Percentiles rank a stretch among this genome's conserved stretches.
These are phyloP conservation scores for Saitozyma sp. DNA, from an alignment of 768 basidiomycete genomes.

Conservation along the genomic window DNA sequence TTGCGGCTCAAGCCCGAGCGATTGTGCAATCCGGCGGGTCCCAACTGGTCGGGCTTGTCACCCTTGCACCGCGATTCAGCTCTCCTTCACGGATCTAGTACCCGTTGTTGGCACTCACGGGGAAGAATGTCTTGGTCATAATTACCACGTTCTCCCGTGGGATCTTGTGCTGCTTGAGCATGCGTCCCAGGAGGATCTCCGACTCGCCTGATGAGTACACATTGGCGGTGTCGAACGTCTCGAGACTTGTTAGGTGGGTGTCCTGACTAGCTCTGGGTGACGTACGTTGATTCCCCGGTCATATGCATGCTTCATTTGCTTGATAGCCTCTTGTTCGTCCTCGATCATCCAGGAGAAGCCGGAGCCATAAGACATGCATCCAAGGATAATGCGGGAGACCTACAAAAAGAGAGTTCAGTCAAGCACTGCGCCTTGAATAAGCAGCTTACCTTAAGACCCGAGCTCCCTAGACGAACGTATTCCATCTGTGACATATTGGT, in stretches of 20 bases:
- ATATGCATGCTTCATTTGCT: conserved; percentile 38
- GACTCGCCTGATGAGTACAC: conserved; percentile 53
- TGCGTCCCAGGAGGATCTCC: conserved; percentile 71
- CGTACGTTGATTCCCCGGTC: conserved; percentile 46
- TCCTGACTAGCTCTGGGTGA: not conserved
- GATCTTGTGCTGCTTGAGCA: conserved; percentile 65
- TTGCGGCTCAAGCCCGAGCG: conserved; percentile 21
- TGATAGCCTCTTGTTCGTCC: conserved; percentile 37
- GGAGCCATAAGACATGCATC: conserved; percentile 42
- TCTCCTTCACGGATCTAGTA: too few relatives aligned
- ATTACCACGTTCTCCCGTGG: conserved; percentile 74
- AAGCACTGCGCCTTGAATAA: not conserved
- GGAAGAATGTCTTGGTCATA: conserved; percentile 64
- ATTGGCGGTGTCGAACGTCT: conserved; percentile 38
- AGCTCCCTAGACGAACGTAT: conserved; percentile 37
- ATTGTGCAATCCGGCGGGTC: conserved; percentile 20
- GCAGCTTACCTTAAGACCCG: conserved; percentile 33
- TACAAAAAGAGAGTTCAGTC: conserved; percentile 13
- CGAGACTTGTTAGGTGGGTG: not conserved
- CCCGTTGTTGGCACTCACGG: too few relatives aligned
- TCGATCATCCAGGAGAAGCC: conserved; percentile 22
- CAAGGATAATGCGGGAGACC: conserved; percentile 38
- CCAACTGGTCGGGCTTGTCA: conserved; percentile 7
- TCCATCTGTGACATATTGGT: too few relatives aligned
- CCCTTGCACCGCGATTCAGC: too few relatives aligned